Conservation (phyloP, 768 basidiomycete genomes). For the Neoboletus brunneissimus region DNA sequence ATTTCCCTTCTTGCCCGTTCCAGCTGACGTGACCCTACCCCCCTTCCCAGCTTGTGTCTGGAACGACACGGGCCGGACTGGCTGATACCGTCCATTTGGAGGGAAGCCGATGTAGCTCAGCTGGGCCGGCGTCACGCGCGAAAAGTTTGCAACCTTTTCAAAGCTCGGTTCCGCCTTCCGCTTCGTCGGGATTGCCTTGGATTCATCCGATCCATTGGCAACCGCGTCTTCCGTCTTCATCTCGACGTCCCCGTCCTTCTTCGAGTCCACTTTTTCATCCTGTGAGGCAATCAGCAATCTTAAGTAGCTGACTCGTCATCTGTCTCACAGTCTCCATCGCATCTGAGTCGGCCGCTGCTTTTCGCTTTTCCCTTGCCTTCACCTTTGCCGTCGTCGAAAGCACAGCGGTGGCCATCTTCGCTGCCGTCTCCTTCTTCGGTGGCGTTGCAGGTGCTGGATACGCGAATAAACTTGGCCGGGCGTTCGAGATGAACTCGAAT, state of each 20-base stretch:
- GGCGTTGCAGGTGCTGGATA: constrained; percentile 86
- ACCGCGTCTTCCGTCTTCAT: constrained; percentile 72
- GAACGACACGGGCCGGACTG: constrained; percentile 76
- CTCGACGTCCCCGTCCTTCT: constrained; percentile 65
- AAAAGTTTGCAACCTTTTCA: constrained; percentile 81
- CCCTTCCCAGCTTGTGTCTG: constrained; percentile 33
- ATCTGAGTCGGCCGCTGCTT: constrained; percentile 79
- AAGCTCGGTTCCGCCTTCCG: constrained; percentile 73
- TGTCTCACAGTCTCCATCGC: constrained; percentile 75
- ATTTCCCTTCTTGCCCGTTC: constrained; percentile 30
- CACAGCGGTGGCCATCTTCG: constrained; percentile 92
- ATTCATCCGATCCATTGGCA: constrained; percentile 55
- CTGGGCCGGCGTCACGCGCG: constrained; percentile 89
- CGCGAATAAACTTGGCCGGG: constrained; percentile 86
- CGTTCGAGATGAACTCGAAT: constrained; percentile 89
- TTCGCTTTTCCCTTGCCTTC: constrained; percentile 92
- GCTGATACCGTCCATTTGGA: constrained; percentile 74
- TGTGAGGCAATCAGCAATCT: constrained; percentile 28
- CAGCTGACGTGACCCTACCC: constrained; percentile 29
- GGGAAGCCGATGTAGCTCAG: constrained; percentile 84
- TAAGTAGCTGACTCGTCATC: background rate
- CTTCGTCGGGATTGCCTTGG: constrained; percentile 47
- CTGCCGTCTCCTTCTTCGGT: constrained; percentile 87
- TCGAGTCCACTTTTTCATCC: constrained; percentile 54
- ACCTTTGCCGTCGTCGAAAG: constrained; percentile 96